These are phyloP conservation scores for Clitoria ternatea DNA, from an alignment of 306 rosid genomes.

Conservation along the genomic window DNA sequence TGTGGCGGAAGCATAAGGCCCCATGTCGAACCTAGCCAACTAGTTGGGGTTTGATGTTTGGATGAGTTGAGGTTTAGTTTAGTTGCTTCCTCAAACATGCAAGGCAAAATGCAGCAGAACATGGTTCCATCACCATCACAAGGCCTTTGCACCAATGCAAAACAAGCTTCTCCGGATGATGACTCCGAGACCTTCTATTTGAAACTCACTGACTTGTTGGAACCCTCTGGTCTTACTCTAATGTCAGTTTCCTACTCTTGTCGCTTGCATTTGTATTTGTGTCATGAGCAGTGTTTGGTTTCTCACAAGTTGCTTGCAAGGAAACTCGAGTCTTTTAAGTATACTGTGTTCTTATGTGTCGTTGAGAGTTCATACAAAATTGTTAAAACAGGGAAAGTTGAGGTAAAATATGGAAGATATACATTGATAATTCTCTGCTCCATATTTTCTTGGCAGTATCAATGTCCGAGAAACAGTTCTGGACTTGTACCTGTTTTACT, in stretches of 20 bases:
- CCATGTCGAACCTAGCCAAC: background rate
- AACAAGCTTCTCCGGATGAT: background rate
- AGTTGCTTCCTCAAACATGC: slow-evolving; percentile 13
- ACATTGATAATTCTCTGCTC: background rate
- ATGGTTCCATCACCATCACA: background rate
- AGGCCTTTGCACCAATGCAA: background rate
- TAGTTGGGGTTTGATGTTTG: background rate
- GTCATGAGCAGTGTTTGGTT: background rate
- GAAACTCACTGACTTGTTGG: slow-evolving; percentile 31
- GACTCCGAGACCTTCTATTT: slow-evolving; percentile 23
- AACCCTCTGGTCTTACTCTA: slow-evolving; percentile 30
- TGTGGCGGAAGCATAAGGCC: background rate
- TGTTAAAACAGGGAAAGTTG: background rate
- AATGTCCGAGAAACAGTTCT: slow-evolving; percentile 31
- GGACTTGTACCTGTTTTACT: slow-evolving; percentile 41
- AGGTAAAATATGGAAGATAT: background rate
- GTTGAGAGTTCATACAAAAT: background rate
- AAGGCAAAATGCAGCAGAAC: background rate
- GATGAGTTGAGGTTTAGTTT: background rate
- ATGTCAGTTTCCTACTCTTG: too few relatives aligned
- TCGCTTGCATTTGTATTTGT: background rate
- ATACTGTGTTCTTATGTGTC: background rate
- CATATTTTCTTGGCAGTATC: slow-evolving; percentile 21
- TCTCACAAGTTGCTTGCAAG: background rate
- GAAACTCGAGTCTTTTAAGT: background rate